Evolutionary conservation across 2,329 filamentous ascomycete genomes (phyloP), one percentile per base, ranked within the genome.

Genomic region (Shiraia bambusicola): DNA sequence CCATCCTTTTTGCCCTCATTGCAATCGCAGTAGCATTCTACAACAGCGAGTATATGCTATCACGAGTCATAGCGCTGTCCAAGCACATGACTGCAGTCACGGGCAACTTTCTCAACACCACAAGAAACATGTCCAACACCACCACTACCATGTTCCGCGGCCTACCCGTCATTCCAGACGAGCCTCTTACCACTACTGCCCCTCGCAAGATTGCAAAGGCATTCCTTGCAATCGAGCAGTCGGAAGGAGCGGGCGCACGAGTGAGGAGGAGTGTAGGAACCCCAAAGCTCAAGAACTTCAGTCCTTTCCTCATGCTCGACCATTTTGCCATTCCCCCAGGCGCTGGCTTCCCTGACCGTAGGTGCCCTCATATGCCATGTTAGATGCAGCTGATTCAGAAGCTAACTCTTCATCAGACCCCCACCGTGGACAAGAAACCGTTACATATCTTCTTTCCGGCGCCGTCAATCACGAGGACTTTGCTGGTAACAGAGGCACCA

Each of bases 261-360:
- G 92, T 97, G 11, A 83, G 92, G 50, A 83, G 92, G 44, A 91
- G 87, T 29, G 87, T 97, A 53, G 92, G 92, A 55, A 95, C 89
- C 1, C 79, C 87, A 4, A 79, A 86, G 53, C 78, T 97, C 15
- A 83, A 84, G 62, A 89, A 95, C 75, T 86, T 97, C 69, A 88
- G 84, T 11, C 93, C 92, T 0, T 96, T 97, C 72, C 78, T 96
- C 31, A 95, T 97, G 90, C 86, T 96, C 33, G 92, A 97, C 39
- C 64, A 96, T 73, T 96, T 96, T 74, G 81, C 77, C 40, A 82
- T 93, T 57, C 80, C 81, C 38, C 83, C 84, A 2, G 88, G 87
- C 44, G 87, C 90, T 8, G 91, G 91, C 0, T 96, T 96, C 66
- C 90, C 91, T 1, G 91, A 96, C 65, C 91, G 34, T 36, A 28